Evolutionary conservation across 2,329 filamentous ascomycete species (phyloP).

Genomic region (Calcarisporium arbuscula): DNA sequence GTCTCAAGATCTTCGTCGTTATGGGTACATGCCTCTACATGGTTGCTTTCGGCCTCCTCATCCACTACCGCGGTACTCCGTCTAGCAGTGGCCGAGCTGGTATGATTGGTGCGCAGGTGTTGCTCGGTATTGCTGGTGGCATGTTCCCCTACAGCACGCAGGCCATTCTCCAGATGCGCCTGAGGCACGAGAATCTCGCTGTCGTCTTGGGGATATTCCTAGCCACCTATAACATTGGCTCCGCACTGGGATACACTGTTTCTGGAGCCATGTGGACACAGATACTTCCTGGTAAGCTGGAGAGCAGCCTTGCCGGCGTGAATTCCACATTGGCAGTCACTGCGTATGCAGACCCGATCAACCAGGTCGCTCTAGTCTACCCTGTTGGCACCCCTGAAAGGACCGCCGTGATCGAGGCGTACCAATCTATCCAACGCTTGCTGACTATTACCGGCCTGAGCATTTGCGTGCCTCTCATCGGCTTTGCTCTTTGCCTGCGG

Average conservation of each 20-base stretch:
- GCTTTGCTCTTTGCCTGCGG: constrained; percentile 33
- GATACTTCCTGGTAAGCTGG: constrained; percentile 48
- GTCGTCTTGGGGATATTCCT: constrained; percentile 59
- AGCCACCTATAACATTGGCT: constrained; percentile 57
- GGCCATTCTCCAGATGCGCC: constrained; percentile 34
- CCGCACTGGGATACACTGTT: constrained; percentile 52
- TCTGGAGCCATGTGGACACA: constrained; percentile 59
- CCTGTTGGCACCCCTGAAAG: constrained; percentile 36
- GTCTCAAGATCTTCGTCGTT: constrained; percentile 59
- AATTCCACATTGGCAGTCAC: constrained; percentile 27
- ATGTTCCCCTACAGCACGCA: constrained; percentile 50
- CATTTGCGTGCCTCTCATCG: constrained; percentile 41
- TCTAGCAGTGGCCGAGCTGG: constrained; percentile 40
- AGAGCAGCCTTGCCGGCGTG: constrained; percentile 34
- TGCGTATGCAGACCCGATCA: constrained; percentile 21
- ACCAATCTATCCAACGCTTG: constrained; percentile 40
- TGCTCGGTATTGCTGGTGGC: constrained; percentile 58
- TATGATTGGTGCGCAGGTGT: constrained; percentile 55
- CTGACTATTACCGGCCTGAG: constrained; percentile 43
- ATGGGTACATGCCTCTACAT: constrained; percentile 53
- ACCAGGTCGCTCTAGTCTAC: constrained; percentile 3
- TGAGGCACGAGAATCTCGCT: constrained; percentile 49
- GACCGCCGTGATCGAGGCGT: constrained; percentile 34
- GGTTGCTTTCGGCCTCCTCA: constrained; percentile 60
- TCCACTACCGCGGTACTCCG: constrained; percentile 52